Conservation (phyloP, 495 filamentous ascomycete genomes). For the Lepraria neglecta region DNA sequence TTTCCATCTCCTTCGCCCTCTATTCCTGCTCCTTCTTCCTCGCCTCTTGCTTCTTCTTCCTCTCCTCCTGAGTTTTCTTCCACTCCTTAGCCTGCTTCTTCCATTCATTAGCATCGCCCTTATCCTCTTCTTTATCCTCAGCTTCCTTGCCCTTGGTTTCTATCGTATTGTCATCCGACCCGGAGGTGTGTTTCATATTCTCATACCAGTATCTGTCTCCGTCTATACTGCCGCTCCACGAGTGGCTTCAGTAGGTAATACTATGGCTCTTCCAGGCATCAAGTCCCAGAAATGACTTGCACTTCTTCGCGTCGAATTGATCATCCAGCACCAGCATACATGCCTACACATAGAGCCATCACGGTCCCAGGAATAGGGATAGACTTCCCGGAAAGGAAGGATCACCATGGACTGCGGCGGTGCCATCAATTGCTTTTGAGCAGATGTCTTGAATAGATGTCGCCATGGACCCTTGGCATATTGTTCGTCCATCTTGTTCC, state of each 20-base stretch:
- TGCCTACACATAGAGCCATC: constrained; percentile 18
- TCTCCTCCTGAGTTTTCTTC: background rate
- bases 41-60: background rate
- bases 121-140: background rate
- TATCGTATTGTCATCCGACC: background rate
- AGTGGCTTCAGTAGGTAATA: constrained; percentile 29
- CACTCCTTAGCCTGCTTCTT: background rate
- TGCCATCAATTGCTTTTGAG: background rate
- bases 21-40: background rate
- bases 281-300: constrained; percentile 22
- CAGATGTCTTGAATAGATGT: constrained; percentile 1
- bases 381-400: constrained; percentile 26
- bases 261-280: constrained; percentile 22
- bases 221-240: constrained; percentile 4
- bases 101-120: background rate
- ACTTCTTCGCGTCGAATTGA: constrained; percentile 19
- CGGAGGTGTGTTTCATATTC: constrained; percentile 46
- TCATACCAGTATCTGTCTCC: constrained; percentile 44
- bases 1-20: background rate
- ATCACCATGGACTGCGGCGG: constrained; percentile 18
- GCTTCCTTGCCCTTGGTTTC: no score
- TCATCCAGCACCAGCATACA: constrained; percentile 18
- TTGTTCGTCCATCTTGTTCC: constrained; percentile 17
- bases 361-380: constrained; percentile 25
- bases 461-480: constrained; percentile 17